Evolutionary conservation across 352 stramenopile species (phyloP), one percentile per base, ranked within the genome.

Genomic region (Lagenidium giganteum): DNA sequence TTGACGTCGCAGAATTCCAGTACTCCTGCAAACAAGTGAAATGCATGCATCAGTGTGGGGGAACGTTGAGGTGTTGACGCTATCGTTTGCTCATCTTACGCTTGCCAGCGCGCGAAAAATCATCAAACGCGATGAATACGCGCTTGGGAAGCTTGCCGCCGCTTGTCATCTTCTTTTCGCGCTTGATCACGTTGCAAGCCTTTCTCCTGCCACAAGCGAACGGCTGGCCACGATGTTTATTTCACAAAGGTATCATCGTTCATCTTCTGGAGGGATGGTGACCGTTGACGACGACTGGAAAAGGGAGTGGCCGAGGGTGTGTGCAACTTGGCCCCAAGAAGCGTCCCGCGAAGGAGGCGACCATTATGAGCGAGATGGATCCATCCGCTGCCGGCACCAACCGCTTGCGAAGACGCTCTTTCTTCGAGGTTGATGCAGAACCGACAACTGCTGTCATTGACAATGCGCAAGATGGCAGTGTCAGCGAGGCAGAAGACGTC

Each of bases 81-180:
- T 14, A 23, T 17, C 26, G 3, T 36, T 4, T 21, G 30, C 12
- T 3, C 8, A 51, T n/a, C 70, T 54, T 62, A 87, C 75, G 60
- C 35, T 67, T 63, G n/a, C 70, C 72, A 8, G 75, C 71, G 26
- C 55, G 56, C 24, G 75, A 82, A 40, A 85, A 81, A 61, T 87
- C 75, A 45, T 87, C 68, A 43, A 87, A 85, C 25, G 75, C 67
- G 28, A 87, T 61, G 47, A 79, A 63, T 35, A 82, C 70, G 33
- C 59, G 48, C 17, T 53, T 24, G 8, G 57, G 39, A 30, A 74
- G 48, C 24, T 32, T 21, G 41, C 29, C 40, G 25, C 18, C 35
- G 9, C 25, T 6, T 25, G n/a, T 40, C n/a, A n/a, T n/a, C n/a
- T n/a, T n/a, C n/a, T n/a, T n/a, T n/a, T n/a, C n/a, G n/a, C n/a